These are phyloP conservation scores for Basidiobolus heterosporus DNA, from an alignment of 371 early-diverging fungal genomes.

Conservation along the genomic window DNA sequence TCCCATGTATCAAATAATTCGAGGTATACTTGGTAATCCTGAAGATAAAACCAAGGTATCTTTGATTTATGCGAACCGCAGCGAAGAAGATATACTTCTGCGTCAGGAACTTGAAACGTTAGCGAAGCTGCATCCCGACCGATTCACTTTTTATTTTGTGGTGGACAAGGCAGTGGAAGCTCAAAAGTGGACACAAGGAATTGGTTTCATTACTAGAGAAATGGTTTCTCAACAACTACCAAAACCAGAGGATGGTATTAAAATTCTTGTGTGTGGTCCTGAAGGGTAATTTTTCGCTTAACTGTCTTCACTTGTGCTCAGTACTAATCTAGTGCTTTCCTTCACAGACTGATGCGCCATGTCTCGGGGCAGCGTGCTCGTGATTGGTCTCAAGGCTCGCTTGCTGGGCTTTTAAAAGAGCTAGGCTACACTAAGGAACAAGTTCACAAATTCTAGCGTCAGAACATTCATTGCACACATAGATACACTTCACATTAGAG, in stretches of 20 bases:
- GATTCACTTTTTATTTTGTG: constrained; percentile 60
- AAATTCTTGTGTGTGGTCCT: constrained; percentile 85
- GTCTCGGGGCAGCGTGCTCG: constrained; percentile 59
- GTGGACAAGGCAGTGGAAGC: constrained; percentile 44
- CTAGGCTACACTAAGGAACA: constrained; percentile 57
- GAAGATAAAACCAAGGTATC: constrained; percentile 67
- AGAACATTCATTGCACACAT: too few relatives aligned
- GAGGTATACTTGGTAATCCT: constrained; percentile 46
- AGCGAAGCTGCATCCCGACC: constrained; percentile 51
- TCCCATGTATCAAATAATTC: constrained; percentile 58
- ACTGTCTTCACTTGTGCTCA: too few relatives aligned
- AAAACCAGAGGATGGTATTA: constrained; percentile 22
- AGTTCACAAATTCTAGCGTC: constrained; percentile 89
- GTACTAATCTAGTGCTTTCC: too few relatives aligned
- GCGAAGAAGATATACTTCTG: constrained; percentile 74
- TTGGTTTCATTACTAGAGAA: constrained; percentile 51
- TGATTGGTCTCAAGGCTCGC: constrained; percentile 69
- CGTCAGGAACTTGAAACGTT: constrained; percentile 60
- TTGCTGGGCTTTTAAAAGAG: constrained; percentile 63
- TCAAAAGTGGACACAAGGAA: constrained; percentile 36
- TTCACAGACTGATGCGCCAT: not conserved
- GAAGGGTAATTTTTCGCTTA: too few relatives aligned
- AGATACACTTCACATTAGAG: too few relatives aligned
- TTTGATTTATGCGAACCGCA: constrained; percentile 73
- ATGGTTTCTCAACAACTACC: constrained; percentile 50